A percentile compares a stretch with the other conserved stretches of the same genome.
Conservation (phyloP, 2,329 filamentous ascomycete genomes). For the Xylaria sp. region DNA sequence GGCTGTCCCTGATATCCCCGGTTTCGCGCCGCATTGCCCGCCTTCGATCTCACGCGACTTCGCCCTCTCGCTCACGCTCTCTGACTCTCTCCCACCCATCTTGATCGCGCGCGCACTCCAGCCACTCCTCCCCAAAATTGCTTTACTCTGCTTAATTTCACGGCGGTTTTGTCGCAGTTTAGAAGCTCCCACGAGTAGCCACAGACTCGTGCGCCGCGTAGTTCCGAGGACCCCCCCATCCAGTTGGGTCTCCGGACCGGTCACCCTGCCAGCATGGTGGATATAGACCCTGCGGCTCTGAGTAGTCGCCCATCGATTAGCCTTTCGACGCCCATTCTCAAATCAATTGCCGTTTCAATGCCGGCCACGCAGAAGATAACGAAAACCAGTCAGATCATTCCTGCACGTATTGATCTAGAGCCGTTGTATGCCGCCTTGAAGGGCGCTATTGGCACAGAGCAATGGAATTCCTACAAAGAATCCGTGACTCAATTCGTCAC, state of each 20-base stretch:
- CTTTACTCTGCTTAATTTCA: neutral
- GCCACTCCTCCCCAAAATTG: neutral
- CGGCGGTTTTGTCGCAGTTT: too few relatives aligned
- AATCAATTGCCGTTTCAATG: slow-evolving; percentile 51
- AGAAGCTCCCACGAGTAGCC: too few relatives aligned
- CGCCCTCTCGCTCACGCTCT: slow-evolving; percentile 6
- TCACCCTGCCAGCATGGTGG: slow-evolving; percentile 47
- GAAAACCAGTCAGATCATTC: slow-evolving; percentile 59
- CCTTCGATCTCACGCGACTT: slow-evolving; percentile 26
- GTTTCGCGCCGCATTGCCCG: slow-evolving; percentile 25
- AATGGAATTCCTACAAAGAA: slow-evolving; percentile 62
- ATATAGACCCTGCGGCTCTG: slow-evolving; percentile 65
- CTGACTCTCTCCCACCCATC: neutral
- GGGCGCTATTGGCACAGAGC: slow-evolving; percentile 51
- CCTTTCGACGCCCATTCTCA: slow-evolving; percentile 56
- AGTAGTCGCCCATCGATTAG: slow-evolving; percentile 53
- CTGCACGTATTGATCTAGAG: slow-evolving; percentile 62
- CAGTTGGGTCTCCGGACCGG: slow-evolving; percentile 19
- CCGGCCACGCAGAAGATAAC: slow-evolving; percentile 45
- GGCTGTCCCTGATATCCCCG: slow-evolving; percentile 23
- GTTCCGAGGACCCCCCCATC: slow-evolving; percentile 7
- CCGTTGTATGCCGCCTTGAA: slow-evolving; percentile 60
- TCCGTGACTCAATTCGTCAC: slow-evolving; percentile 57
- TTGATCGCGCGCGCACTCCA: neutral
- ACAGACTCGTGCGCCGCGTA: too few relatives aligned